Percentiles rank a stretch among this genome's conserved stretches.
These are phyloP conservation scores for Eimeria praecox DNA, from an alignment of 169 alveolate species.

Conservation along the genomic window DNA sequence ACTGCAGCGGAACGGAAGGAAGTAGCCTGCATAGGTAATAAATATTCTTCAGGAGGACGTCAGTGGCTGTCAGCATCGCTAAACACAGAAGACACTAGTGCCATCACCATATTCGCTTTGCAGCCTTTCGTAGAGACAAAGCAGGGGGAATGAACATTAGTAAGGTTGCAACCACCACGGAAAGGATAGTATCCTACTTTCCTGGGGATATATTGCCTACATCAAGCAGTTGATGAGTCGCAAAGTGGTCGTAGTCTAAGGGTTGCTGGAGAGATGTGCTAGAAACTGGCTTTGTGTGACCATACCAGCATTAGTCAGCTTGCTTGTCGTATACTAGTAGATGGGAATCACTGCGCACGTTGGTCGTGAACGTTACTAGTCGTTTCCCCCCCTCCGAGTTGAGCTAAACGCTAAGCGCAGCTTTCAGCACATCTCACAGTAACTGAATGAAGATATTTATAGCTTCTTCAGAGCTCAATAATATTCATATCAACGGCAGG, in stretches of 20 bases:
- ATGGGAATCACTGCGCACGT: not conserved
- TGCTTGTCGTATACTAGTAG: not conserved
- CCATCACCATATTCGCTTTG: not conserved
- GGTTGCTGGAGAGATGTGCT: not conserved
- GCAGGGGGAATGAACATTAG: no score
- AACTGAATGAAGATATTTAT: not conserved
- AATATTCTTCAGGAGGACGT: no score
- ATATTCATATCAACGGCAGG: not conserved
- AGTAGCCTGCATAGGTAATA: no score
- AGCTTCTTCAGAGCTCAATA: not conserved
- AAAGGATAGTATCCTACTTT: not conserved
- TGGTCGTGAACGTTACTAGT: not conserved
- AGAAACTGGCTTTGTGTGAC: not conserved
- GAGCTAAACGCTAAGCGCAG: not conserved
- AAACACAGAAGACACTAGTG: no score
- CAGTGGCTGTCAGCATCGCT: no score
- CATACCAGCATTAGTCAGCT: not conserved
- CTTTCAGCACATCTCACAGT: not conserved
- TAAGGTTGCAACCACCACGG: no score
- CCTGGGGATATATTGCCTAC: no score
- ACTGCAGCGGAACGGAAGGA: no score
- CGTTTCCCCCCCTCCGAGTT: not conserved
- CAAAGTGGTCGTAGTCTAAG: not conserved
- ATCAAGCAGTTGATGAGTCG: not conserved
- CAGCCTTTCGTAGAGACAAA: no score